Percentiles rank a stretch among this genome's conserved stretches.
These are phyloP conservation scores for Sphaerobolus stellatus DNA, from an alignment of 1,284 basidiomycete genomes.

Conservation along the genomic window DNA sequence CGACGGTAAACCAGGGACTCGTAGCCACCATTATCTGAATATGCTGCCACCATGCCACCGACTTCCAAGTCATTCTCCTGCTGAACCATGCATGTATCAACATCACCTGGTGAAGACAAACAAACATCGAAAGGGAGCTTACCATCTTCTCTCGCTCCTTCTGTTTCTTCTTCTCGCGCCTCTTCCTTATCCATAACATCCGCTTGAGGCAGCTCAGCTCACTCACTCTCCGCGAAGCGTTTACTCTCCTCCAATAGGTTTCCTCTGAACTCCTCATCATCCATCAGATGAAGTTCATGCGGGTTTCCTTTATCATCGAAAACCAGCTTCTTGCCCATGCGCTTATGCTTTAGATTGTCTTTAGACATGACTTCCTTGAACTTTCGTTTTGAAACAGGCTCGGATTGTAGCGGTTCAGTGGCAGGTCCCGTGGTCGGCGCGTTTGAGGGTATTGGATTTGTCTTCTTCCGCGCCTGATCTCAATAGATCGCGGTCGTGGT, in stretches of 20 bases:
- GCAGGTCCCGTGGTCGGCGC: slow-evolving; percentile 76
- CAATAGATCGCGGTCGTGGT: slow-evolving; percentile 51
- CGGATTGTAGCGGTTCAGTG: slow-evolving; percentile 34
- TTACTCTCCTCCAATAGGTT: slow-evolving; percentile 55
- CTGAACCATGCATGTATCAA: slow-evolving; percentile 17
- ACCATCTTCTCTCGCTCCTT: slow-evolving; percentile 83
- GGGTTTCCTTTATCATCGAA: slow-evolving; percentile 85
- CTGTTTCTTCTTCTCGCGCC: slow-evolving; percentile 78
- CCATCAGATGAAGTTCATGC: slow-evolving; percentile 76
- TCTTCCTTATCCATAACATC: slow-evolving; percentile 80
- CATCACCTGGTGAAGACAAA: slow-evolving; percentile 13
- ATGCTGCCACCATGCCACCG: slow-evolving; percentile 32
- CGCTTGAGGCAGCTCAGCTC: slow-evolving; percentile 64
- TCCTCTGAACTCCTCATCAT: slow-evolving; percentile 67
- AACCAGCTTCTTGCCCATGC: slow-evolving; percentile 62
- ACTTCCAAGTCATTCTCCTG: slow-evolving; percentile 27
- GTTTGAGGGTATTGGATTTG: slow-evolving; percentile 93
- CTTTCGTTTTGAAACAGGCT: slow-evolving; percentile 59
- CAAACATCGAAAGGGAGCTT: slow-evolving; percentile 24
- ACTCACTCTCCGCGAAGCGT: slow-evolving; percentile 72
- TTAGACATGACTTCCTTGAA: slow-evolving; percentile 75
- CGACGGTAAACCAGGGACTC: slow-evolving; percentile 70
- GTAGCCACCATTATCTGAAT: slow-evolving; percentile 63
- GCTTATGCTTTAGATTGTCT: slow-evolving; percentile 68
- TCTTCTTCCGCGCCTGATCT: slow-evolving; percentile 57